phyloP scores from a whole-genome alignment of 306 rosid species.

The Prunus mira region DNA sequence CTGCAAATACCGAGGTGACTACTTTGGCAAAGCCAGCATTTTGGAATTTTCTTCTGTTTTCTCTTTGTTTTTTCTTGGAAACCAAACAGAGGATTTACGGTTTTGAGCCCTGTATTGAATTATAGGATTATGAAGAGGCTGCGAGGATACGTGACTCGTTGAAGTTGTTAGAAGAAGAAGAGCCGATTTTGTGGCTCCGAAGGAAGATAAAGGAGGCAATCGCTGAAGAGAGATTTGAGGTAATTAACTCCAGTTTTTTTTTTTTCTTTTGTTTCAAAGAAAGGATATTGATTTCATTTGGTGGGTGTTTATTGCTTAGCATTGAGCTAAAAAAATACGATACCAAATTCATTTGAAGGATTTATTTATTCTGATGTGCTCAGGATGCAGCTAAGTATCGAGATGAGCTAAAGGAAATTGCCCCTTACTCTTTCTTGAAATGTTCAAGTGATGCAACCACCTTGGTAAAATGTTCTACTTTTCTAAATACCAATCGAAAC shows the following conservation, averaged over 20 bases:
- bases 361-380: constrained; percentile 6
- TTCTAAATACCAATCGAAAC: too few relatives aligned
- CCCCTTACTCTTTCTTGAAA: constrained; percentile 77
- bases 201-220: constrained; percentile 70
- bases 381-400: constrained; percentile 95
- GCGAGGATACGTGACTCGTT: constrained; percentile 88
- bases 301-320: not conserved
- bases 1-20: constrained; percentile 83
- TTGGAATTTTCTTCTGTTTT: not conserved
- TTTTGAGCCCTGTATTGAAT: constrained; percentile 3
- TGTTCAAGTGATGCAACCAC: constrained; percentile 93
- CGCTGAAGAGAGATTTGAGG: constrained; percentile 77
- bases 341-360: not conserved
- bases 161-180: constrained; percentile 73
- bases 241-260: constrained; percentile 15
- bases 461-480: constrained; percentile 40
- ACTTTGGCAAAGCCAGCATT: not conserved
- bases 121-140: constrained; percentile 90
- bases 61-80: not conserved
- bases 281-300: not conserved
- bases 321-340: not conserved
- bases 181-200: constrained; percentile 74
- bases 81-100: not conserved
- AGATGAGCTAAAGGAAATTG: constrained; percentile 70
- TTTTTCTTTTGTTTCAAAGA: not conserved